Percentiles rank a stretch among this genome's conserved stretches.
These are phyloP conservation scores for Peronospora farinosa DNA, from an alignment of 352 stramenopile genomes.

Conservation along the genomic window DNA sequence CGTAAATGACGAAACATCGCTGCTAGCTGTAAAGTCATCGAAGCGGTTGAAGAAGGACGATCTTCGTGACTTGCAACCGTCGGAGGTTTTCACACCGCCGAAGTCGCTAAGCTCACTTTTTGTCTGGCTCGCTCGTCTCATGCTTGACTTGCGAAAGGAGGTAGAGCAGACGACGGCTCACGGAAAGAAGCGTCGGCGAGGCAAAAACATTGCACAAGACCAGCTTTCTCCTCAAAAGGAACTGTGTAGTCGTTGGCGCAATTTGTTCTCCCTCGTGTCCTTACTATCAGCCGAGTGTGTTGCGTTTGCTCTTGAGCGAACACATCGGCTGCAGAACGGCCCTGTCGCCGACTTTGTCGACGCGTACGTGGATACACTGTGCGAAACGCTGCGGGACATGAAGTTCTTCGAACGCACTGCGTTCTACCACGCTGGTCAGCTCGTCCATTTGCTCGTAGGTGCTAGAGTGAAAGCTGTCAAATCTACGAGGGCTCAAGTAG, in stretches of 20 bases:
- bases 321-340: slow-evolving; percentile 31
- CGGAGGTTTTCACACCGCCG: slow-evolving; percentile 53
- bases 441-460: slow-evolving; percentile 41
- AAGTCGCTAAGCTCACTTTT: slow-evolving; percentile 39
- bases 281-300: slow-evolving; percentile 57
- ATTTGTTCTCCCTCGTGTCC: slow-evolving; percentile 61
- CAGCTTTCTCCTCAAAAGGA: slow-evolving; percentile 32
- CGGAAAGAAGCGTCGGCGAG: slow-evolving; percentile 44
- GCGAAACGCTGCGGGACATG: slow-evolving; percentile 42
- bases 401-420: slow-evolving; percentile 51
- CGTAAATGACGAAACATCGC: slow-evolving; percentile 43
- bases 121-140: slow-evolving; percentile 44
- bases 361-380: slow-evolving; percentile 39
- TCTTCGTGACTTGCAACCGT: slow-evolving; percentile 47
- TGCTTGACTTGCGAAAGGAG: slow-evolving; percentile 45
- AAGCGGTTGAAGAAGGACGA: slow-evolving; percentile 38
- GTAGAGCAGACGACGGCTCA: slow-evolving; percentile 35
- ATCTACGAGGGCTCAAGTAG: slow-evolving; percentile 21
- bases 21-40: slow-evolving; percentile 38
- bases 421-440: slow-evolving; percentile 59
- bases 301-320: slow-evolving; percentile 53
- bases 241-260: slow-evolving; percentile 56
- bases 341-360: slow-evolving; percentile 43
- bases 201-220: slow-evolving; percentile 28
- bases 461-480: slow-evolving; percentile 30